Conservation (phyloP, 306 rosid species). For the Prunus mira region DNA sequence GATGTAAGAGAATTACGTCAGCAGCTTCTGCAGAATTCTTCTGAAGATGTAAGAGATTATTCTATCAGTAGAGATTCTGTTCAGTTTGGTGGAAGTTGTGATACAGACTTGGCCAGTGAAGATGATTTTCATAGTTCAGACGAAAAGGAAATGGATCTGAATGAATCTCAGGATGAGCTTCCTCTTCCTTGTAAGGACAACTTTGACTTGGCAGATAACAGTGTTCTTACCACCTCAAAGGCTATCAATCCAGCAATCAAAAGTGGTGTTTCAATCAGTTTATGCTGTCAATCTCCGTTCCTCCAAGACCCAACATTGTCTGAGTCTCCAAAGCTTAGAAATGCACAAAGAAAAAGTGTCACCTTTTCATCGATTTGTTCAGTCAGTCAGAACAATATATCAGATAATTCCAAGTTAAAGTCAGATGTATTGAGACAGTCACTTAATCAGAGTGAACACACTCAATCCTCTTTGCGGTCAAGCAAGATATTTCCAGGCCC, state of each 20-base stretch:
- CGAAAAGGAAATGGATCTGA: constrained; percentile 48
- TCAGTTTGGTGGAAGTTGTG: constrained; percentile 51
- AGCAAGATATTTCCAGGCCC: constrained; percentile 68
- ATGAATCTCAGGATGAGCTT: constrained; percentile 26
- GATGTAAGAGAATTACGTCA: constrained; percentile 62
- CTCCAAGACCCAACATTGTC: constrained; percentile 74
- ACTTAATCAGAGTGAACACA: constrained; percentile 39
- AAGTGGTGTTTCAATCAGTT: constrained; percentile 66
- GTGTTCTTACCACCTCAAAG: constrained; percentile 30
- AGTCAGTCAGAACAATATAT: constrained; percentile 44
- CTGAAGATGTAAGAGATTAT: constrained; percentile 44
- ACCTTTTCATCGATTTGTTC: constrained; percentile 56
- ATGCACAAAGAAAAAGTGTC: constrained; percentile 62
- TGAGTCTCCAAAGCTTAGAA: constrained; percentile 89
- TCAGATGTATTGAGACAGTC: constrained; percentile 54
- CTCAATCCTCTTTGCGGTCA: constrained; percentile 55
- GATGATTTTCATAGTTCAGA: constrained; percentile 40
- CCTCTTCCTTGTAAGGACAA: constrained; percentile 40
- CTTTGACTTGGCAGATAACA: constrained; percentile 34
- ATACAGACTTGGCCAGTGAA: constrained; percentile 40
- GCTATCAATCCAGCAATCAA: constrained; percentile 42
- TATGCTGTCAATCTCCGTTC: constrained; percentile 46
- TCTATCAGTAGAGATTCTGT: constrained; percentile 40
- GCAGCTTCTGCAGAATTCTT: constrained; percentile 62
- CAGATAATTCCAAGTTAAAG: constrained; percentile 46